Conservation (phyloP, 2,329 filamentous ascomycete genomes). For the Neonectria magnoliae region DNA sequence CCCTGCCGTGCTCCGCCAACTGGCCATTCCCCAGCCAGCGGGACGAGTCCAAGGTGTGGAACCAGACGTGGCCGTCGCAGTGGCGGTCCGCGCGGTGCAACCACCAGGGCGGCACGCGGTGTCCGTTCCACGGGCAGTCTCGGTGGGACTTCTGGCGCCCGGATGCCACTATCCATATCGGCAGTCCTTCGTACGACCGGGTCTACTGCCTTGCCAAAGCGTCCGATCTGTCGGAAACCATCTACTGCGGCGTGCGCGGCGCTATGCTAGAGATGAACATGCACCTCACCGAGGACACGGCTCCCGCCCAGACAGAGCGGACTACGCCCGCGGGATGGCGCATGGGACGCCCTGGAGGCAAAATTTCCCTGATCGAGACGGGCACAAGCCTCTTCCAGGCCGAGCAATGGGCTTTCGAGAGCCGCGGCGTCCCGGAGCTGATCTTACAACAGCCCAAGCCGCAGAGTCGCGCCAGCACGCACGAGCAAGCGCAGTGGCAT, state of each 20-base stretch:
- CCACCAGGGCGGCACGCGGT: slow-evolving; percentile 45
- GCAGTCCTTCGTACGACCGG: slow-evolving; percentile 43
- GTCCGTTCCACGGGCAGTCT: slow-evolving; percentile 60
- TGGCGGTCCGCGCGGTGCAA: slow-evolving; percentile 47
- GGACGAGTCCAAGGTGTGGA: slow-evolving; percentile 26
- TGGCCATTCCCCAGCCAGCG: slow-evolving; percentile 47
- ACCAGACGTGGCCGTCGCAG: slow-evolving; percentile 23
- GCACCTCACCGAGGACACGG: slow-evolving; percentile 40
- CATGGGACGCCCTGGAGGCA: slow-evolving; percentile 31
- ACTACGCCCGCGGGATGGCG: slow-evolving; percentile 41
- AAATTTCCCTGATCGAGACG: slow-evolving; percentile 45
- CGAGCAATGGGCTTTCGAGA: slow-evolving; percentile 32
- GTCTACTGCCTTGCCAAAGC: slow-evolving; percentile 60
- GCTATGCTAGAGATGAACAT: slow-evolving; percentile 56
- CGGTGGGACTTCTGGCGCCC: slow-evolving; percentile 57
- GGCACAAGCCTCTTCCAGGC: slow-evolving; percentile 42
- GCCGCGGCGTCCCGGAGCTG: slow-evolving; percentile 39
- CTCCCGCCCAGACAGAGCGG: slow-evolving; percentile 4
- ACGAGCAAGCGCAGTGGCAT: slow-evolving; percentile 29
- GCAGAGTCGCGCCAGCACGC: neutral
- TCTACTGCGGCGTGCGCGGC: slow-evolving; percentile 62
- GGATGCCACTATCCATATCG: slow-evolving; percentile 60
- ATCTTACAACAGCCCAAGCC: slow-evolving; percentile 30
- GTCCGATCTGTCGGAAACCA: slow-evolving; percentile 56
- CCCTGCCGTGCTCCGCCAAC: slow-evolving; percentile 55